Conservation (phyloP, 2,329 filamentous ascomycete genomes). For the Laburnicola sp. region DNA sequence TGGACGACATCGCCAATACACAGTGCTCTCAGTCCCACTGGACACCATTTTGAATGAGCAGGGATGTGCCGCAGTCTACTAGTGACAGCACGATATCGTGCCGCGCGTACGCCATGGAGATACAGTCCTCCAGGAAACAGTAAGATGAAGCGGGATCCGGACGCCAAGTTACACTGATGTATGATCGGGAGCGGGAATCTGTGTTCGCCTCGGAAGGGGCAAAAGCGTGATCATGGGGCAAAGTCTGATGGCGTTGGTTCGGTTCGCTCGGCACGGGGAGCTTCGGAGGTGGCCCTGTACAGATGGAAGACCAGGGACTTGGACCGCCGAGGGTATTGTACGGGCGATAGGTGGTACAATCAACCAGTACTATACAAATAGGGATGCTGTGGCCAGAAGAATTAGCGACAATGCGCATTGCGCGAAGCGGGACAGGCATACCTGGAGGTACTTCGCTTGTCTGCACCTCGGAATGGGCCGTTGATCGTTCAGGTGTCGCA, state of each 20-base stretch:
- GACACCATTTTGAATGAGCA: not conserved
- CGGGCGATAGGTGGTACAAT: not conserved
- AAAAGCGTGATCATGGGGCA: not conserved
- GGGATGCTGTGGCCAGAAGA: too few relatives aligned
- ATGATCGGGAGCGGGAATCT: not conserved
- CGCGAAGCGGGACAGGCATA: too few relatives aligned
- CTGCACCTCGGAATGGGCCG: too few relatives aligned
- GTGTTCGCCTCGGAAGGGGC: not conserved
- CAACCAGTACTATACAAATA: too few relatives aligned
- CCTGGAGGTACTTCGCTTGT: too few relatives aligned
- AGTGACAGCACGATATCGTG: not conserved
- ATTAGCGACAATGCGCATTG: too few relatives aligned
- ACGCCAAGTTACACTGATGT: not conserved
- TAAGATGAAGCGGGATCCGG: not conserved
- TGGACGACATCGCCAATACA: not conserved
- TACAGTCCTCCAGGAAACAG: not conserved
- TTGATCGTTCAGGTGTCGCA: too few relatives aligned
- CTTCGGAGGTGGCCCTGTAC: not conserved
- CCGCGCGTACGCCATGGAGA: not conserved
- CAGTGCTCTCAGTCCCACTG: slow-evolving; percentile 1
- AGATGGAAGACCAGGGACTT: not conserved
- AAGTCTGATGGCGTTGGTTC: not conserved
- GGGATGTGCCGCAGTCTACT: not conserved
- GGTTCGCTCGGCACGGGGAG: not conserved
- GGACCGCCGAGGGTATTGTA: not conserved